Evolutionary conservation across 805 yeast species (phyloP), one percentile per base, ranked within the genome.

Genomic region (Wickerhamiella australiensis): DNA sequence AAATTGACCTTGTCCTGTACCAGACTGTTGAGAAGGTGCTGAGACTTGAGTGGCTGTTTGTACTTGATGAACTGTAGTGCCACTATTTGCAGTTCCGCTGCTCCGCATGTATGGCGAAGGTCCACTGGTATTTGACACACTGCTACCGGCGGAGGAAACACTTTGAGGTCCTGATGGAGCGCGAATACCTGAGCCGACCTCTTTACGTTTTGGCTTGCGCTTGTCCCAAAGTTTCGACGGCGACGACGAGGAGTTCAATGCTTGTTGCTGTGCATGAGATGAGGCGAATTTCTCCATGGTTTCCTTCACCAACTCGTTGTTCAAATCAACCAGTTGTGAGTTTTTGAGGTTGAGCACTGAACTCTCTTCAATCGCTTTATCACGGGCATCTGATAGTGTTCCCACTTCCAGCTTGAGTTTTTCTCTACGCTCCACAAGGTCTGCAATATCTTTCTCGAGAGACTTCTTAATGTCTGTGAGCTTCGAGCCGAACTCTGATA

Each of bases 401-500:
- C 49, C 46, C 40, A 59, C 59, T 41, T 66, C 68, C 27, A 50
- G 62, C n/a, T 50, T 23, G 44, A 68, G 57, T 13, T 52, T 53
- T 45, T 59, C 64, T 20, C 61, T 52, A 47, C 60, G 56, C 15
- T 51, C 53, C 17, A 58, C 51, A 38, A 75, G 56, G 3, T 56
- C 58, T 5, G 61, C 56, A 23, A 80, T 65, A 49, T 79, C 85
- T 15, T 56, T 53, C 43, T 64, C 65, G 47, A 85, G 63, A 15
- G 65, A 62, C 29, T 66, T 68, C 63, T 74, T 80, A 43, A 73
- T 72, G 0, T 57, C 52, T 26, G 65, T 70, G 53, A 86, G 65
- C 17, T 66, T 72, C 44, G 69, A 73, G 12, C 82, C 48, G 37
- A 64, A 61, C 50, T 58, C 56, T n/a, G 52, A 53, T 5, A 60